These are phyloP conservation scores for Phragmites australis DNA, from an alignment of 176 grass and related monocot genomes.

Conservation along the genomic window DNA sequence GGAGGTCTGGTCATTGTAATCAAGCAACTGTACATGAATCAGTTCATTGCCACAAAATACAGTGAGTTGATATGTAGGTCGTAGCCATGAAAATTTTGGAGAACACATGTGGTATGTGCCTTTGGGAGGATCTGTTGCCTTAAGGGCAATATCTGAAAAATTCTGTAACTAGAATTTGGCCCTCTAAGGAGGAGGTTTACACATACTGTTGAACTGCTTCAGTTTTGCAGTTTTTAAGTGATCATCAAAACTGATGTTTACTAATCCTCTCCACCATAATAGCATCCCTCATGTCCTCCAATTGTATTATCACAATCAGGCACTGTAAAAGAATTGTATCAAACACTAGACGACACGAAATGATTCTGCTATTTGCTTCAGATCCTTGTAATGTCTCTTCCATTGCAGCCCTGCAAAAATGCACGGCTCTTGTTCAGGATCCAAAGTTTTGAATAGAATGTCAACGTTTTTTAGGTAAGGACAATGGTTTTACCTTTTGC, in stretches of 20 bases:
- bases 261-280: background rate
- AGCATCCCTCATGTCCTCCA: constrained; percentile 32
- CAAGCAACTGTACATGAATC: constrained; percentile 22
- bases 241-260: constrained; percentile 21
- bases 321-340: background rate
- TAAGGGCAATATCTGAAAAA: background rate
- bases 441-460: background rate
- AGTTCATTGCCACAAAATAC: background rate
- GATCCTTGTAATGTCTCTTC: constrained; percentile 91
- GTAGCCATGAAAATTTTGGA: constrained; percentile 5
- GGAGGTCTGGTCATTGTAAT: background rate
- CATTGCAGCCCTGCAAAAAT: constrained; percentile 76
- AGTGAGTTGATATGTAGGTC: constrained; percentile 19
- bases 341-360: constrained; percentile 69
- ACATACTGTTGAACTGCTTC: constrained; percentile 2
- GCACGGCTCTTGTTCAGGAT: background rate
- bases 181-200: constrained; percentile 13
- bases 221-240: background rate
- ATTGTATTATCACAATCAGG: background rate
- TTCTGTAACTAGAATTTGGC: constrained; percentile 1
- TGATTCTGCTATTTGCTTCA: constrained; percentile 85
- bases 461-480: background rate
- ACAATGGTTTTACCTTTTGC: constrained; percentile 60
- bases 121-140: background rate
- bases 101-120: background rate